A percentile compares a stretch with the other conserved stretches of the same genome.
phyloP scores from a whole-genome alignment of 2,329 filamentous ascomycete genomes.

The Leptographium radiaticola region DNA sequence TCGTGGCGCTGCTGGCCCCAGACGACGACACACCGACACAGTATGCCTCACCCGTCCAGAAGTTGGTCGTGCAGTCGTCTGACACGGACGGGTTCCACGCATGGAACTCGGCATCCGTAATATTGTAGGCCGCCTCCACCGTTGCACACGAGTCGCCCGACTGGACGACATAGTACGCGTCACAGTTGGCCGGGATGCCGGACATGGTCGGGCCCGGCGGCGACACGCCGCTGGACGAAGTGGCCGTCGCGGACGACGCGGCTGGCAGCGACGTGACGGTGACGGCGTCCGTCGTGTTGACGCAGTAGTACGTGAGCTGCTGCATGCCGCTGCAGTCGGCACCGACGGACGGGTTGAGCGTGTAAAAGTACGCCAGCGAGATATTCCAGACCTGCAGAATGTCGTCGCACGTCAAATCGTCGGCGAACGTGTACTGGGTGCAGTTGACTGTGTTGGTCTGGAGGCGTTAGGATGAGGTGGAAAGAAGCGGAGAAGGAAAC shows the following conservation, averaged over 20 bases:
- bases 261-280: too few relatives aligned
- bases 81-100: constrained; percentile 17
- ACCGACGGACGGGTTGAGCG: not conserved
- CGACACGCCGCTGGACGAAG: not conserved
- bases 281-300: not conserved
- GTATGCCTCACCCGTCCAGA: constrained; percentile 14
- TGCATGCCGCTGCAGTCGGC: not conserved
- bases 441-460: too few relatives aligned
- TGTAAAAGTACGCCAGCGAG: too few relatives aligned
- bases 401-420: too few relatives aligned
- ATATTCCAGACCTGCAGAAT: too few relatives aligned
- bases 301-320: not conserved
- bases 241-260: too few relatives aligned
- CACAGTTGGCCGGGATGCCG: not conserved
- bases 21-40: constrained; percentile 11
- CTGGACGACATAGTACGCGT: not conserved
- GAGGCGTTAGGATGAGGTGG: too few relatives aligned
- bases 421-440: too few relatives aligned
- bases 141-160: not conserved
- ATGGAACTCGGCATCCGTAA: constrained; percentile 16
- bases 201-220: not conserved
- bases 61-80: constrained; percentile 16
- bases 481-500: too few relatives aligned
- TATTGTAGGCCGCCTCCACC: constrained; percentile 5
- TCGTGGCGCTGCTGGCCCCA: too few relatives aligned